Conservation (phyloP, 1,284 basidiomycete genomes). For the Boletus albobrunnescens region DNA sequence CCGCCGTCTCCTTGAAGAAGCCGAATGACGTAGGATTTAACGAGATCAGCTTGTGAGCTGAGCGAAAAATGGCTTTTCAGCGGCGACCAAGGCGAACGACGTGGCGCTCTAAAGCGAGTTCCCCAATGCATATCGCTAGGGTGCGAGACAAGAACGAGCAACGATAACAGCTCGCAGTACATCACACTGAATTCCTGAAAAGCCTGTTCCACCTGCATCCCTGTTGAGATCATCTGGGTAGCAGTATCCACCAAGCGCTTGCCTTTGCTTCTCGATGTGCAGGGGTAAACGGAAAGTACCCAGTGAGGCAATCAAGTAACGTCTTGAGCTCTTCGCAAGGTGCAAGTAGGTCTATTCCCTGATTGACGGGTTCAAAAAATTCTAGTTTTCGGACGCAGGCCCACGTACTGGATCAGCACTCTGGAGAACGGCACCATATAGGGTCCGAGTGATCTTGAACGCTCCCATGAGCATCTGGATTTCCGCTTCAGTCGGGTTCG, state of each 20-base stretch:
- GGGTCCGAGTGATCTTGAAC: conserved; percentile 55
- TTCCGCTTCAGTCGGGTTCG: conserved; percentile 54
- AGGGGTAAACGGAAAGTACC: conserved; percentile 78
- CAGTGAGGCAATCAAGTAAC: conserved; percentile 69
- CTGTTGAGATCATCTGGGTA: conserved; percentile 3
- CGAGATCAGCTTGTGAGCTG: conserved; percentile 46
- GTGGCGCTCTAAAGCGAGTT: conserved; percentile 9
- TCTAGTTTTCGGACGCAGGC: not conserved
- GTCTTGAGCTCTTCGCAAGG: conserved; percentile 47
- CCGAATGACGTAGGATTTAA: conserved; percentile 67
- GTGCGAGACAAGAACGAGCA: conserved; percentile 49
- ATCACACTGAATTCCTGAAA: conserved; percentile 70
- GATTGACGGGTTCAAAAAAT: conserved; percentile 8
- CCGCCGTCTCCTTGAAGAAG: conserved; percentile 58
- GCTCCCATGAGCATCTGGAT: conserved; percentile 61
- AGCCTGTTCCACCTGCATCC: conserved; percentile 50
- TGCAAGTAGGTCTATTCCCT: conserved; percentile 24
- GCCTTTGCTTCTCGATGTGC: conserved; percentile 56
- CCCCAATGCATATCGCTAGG: conserved; percentile 7
- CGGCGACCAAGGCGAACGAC: conserved; percentile 4
- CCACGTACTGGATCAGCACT: conserved; percentile 25
- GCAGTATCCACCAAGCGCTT: conserved; percentile 10
- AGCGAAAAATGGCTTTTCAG: conserved; percentile 20
- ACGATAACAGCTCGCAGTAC: conserved; percentile 71
- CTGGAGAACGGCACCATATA: conserved; percentile 64